Base-by-base conservation (phyloP, 106 monocot genomes). In the Dioscorea alata region DNA sequence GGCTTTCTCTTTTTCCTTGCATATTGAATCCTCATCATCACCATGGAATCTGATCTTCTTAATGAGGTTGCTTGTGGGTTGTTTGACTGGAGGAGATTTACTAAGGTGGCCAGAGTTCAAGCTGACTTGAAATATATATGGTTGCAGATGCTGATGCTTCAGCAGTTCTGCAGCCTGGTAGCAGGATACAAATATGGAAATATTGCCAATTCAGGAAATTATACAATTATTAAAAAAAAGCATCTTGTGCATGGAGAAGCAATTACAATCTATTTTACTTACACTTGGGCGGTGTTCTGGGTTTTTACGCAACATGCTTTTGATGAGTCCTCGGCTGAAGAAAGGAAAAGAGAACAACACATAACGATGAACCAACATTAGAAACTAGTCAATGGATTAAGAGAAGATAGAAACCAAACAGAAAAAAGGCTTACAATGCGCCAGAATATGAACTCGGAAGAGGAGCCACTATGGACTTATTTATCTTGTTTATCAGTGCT, bases 211-310 rank as follows among this genome's bases (percentile, higher is more conserved):
- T 8, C 42, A 42, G 42, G 10, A 42, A 42, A 6, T 42, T 42
- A 42, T 42, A 42, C 42, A 42, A 10, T 10, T 5, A 42, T 42
- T 3, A 28, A 42, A 10, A 6, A 42, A 42, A 42, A 42, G 42
- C 42, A 42, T 42, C 9, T 42, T 42, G 4, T 42, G 10, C 10
- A 42, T 42, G 42, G 42, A 42, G 42, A 42, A 54, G 54, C 54
- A 54, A 19, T 54, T 54, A 16, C 19, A 8, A 54, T 18, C 54
- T 8, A 19, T 16, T 54, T 18, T 54, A 76, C 88, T 52, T 90
- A 99, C 99, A 78, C 83, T 93, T 62, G 99, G 93, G 34, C 99
- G 82, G 35, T 93, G 87, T 75, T 99, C 93, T 60, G 99, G 99
- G 73, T 81, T 99, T 81, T 85, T 99, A 13, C 99, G 78, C 60